These are phyloP conservation scores for Phytophthora boehmeriae DNA, from an alignment of 352 stramenopile genomes.

Conservation along the genomic window DNA sequence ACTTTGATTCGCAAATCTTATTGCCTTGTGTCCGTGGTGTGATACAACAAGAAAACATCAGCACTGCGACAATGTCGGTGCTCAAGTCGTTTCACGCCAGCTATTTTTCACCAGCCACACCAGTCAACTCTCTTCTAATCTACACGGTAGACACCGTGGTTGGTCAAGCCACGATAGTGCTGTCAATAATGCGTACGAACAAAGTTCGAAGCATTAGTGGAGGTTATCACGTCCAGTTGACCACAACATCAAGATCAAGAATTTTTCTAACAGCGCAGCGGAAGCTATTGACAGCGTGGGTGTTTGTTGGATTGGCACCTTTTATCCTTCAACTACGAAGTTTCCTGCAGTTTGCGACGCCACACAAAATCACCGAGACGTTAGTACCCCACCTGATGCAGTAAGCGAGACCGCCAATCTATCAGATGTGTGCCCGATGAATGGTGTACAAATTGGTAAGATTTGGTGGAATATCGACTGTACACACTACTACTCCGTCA, in stretches of 20 bases:
- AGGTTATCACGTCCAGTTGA: not conserved
- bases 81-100: too few species aligned
- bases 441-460: slow-evolving; percentile 11
- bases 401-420: slow-evolving; percentile 5
- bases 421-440: not conserved
- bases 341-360: slow-evolving; percentile 21
- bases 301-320: slow-evolving; percentile 9
- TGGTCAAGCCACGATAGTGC: too few species aligned
- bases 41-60: too few species aligned
- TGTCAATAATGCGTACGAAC: not conserved
- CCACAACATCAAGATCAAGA: not conserved
- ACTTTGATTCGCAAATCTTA: too few species aligned
- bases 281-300: slow-evolving; percentile 12
- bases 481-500: slow-evolving; percentile 11
- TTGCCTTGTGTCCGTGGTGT: too few species aligned
- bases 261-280: not conserved
- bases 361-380: slow-evolving; percentile 17
- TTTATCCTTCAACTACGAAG: slow-evolving; percentile 22
- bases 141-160: too few species aligned
- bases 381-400: not conserved
- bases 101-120: too few species aligned
- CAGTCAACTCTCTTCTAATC: too few species aligned
- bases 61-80: too few species aligned
- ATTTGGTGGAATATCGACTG: slow-evolving; percentile 31
- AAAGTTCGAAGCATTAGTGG: not conserved